Percentiles rank a stretch among this genome's conserved stretches.
phyloP scores from a whole-genome alignment of 2,329 filamentous ascomycete genomes.

The Diaporthe sp. region DNA sequence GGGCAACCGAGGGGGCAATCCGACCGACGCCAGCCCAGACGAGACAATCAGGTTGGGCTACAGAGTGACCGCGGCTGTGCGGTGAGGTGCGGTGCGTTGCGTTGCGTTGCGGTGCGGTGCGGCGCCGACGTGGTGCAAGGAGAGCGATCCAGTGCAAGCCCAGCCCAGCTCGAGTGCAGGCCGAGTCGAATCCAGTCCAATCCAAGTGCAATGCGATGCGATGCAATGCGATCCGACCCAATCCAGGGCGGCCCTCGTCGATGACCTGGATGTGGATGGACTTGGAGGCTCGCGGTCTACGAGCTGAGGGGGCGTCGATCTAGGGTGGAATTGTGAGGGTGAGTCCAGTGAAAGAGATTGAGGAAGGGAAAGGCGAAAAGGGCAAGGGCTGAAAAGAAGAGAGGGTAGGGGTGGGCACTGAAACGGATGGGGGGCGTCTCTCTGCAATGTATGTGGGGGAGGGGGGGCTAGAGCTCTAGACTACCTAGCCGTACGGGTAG shows the following conservation, averaged over 20 bases:
- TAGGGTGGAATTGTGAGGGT: slow-evolving; percentile 24
- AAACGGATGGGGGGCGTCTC: slow-evolving; percentile 28
- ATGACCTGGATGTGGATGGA: slow-evolving; percentile 27
- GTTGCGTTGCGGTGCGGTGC: neutral
- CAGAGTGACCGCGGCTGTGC: slow-evolving; percentile 9
- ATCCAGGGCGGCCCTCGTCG: slow-evolving; percentile 15
- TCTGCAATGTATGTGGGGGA: slow-evolving; percentile 26
- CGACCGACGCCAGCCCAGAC: slow-evolving; percentile 3
- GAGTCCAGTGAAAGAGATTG: slow-evolving; percentile 30
- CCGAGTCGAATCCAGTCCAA: slow-evolving; percentile 12
- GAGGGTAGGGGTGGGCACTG: slow-evolving; percentile 30
- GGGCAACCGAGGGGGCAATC: neutral
- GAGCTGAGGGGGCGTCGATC: slow-evolving; percentile 33
- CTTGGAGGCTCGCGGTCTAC: slow-evolving; percentile 24
- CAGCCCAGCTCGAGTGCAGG: slow-evolving; percentile 11
- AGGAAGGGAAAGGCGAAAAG: slow-evolving; percentile 31
- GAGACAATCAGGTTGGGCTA: slow-evolving; percentile 19
- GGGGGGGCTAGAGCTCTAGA: slow-evolving; percentile 11
- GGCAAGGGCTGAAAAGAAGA: slow-evolving; percentile 21
- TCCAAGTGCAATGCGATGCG: slow-evolving; percentile 2
- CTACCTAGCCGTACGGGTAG: neutral
- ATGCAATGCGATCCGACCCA: slow-evolving; percentile 20
- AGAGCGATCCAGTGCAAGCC: neutral
- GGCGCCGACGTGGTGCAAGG: slow-evolving; percentile 1
- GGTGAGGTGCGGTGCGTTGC: neutral